Evolutionary conservation across 345 rosid genomes (phyloP), one percentile per base, ranked within the genome.

Genomic region (Ceriops zippeliana): DNA sequence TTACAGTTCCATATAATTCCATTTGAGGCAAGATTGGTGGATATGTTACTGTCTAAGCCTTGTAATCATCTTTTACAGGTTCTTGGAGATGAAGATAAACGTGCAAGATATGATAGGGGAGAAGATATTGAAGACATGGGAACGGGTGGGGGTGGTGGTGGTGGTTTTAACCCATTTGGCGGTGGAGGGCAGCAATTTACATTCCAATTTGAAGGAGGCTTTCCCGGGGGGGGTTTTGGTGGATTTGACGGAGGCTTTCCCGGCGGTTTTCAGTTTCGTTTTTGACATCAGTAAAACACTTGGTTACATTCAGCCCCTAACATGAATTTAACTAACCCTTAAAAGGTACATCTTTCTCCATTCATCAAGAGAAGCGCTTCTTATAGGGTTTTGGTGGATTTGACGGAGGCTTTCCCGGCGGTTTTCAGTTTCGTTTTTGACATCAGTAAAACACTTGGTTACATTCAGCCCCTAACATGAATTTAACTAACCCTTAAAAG

Each of bases 71-170:
- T 62, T 35, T 65, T 35, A 28, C 74, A 95, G 99, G 83, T 95
- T 67, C 96, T 95, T 52, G 85, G 91, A 56, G 98, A 95, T 54
- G 99, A 95, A 24, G 96, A 95, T 49, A 95, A 95, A 71, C 87
- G 98, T 16, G 57, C 88, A 11, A 88, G 96, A 77, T 95, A 75
- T 67, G 98, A 95, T 75, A 85, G 96, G 78, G 99, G 99, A 68
- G 99, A 95, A 77, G 99, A 95, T 74, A 76, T 95, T 20, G 98
- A 95, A 68, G 98, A 92, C 27, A 83, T 83, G 84, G 90, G 93
- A 46, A 91, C 84, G 88, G 98, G 96, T 0, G 90, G 87, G 22
- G 87, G 86, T 0, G 83, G 89, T 1, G 83, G 86, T 4, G 72
- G 68, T 1, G 97, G 96, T 74, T 93, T 82, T 82, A 90, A 87